Percentiles rank a stretch among this genome's conserved stretches.
Conservation (phyloP, 345 rosid species). For the Trapa incisa region DNA sequence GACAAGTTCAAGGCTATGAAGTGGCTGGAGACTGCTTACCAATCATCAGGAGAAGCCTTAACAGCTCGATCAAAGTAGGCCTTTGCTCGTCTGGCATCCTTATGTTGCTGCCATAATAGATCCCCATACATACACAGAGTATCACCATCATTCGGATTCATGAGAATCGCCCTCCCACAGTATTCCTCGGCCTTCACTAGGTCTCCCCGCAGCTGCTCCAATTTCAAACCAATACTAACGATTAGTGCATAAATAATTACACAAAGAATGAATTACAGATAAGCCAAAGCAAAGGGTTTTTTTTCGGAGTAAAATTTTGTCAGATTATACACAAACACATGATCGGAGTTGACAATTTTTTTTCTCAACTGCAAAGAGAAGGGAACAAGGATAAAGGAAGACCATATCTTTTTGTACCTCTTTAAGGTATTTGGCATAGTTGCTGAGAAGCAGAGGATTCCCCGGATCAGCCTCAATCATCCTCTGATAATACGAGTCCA, state of each 20-base stretch:
- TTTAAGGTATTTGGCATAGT: slow-evolving; percentile 78
- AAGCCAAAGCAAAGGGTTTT: not conserved
- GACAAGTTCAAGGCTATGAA: not conserved
- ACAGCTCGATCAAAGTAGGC: slow-evolving; percentile 69
- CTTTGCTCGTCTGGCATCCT: slow-evolving; percentile 67
- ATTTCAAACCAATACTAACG: slow-evolving; percentile 7
- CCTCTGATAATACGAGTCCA: slow-evolving; percentile 53
- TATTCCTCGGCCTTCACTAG: slow-evolving; percentile 64
- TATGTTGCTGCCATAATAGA: slow-evolving; percentile 56
- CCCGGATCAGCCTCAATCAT: slow-evolving; percentile 86
- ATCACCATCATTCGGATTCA: slow-evolving; percentile 54
- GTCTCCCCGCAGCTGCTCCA: slow-evolving; percentile 52
- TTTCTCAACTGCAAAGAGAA: not conserved
- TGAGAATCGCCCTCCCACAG: slow-evolving; percentile 65
- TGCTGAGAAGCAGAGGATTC: slow-evolving; percentile 59
- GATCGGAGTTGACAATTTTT: not conserved
- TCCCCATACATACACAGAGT: slow-evolving; percentile 74
- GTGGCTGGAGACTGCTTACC: slow-evolving; percentile 25
- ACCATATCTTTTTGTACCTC: slow-evolving; percentile 30
- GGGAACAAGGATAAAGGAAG: no score
- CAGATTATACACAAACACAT: not conserved
- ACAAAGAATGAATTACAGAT: not conserved
- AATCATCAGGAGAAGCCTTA: slow-evolving; percentile 65
- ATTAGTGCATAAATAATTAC: not conserved
- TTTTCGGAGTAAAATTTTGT: not conserved